Base-by-base conservation (phyloP, 192 early-diverging fungal species). In the Coemansia sp. region DNA sequence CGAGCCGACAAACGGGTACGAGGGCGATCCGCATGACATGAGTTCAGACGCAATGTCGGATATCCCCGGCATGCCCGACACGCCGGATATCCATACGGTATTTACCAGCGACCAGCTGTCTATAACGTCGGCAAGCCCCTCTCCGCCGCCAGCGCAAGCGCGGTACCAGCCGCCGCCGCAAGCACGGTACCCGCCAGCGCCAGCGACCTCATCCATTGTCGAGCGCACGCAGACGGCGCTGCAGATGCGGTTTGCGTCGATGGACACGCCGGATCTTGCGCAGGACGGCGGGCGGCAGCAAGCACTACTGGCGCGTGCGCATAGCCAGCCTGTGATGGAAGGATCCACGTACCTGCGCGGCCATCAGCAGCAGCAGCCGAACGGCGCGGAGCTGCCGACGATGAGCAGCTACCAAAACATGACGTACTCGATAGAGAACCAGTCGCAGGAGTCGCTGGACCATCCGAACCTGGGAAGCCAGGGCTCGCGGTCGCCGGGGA, bases 241-340 rank as follows among this genome's bases (percentile, higher is more conserved):
- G 55, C 70, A 73, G 58, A 55, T 46, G 60, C 57, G 60, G 21
- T 55, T 73, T 33, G 55, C 56, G 12, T 49, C 31, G n/a, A n/a
- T 28, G 16, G 50, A 21, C 12, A 28, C 40, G 28, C 40, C 19
- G 0, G 22, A 10, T 21, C 59, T 54, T 30, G 73, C 80, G 42
- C 82, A 83, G 33, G 25, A n/a, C n/a, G n/a, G n/a, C n/a, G n/a
- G n/a, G n/a, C n/a, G 31, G 52, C 84, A 87, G 40, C 80, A 77
- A 56, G 70, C 10, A 45, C 86, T 1, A 67, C 86, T 1, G 71
- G 70, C 1, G 76, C 83, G 18, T 53, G 87, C 45, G 70, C 63
- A 3, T 57, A 60, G 19, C 60, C 88, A 6, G 83, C 80, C 50
- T 77, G 54, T 24, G 73, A 81, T 18, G 77, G 74, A 24, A 84